Base-by-base conservation (phyloP, 345 rosid species). In the Eucalyptus cladocalyx region DNA sequence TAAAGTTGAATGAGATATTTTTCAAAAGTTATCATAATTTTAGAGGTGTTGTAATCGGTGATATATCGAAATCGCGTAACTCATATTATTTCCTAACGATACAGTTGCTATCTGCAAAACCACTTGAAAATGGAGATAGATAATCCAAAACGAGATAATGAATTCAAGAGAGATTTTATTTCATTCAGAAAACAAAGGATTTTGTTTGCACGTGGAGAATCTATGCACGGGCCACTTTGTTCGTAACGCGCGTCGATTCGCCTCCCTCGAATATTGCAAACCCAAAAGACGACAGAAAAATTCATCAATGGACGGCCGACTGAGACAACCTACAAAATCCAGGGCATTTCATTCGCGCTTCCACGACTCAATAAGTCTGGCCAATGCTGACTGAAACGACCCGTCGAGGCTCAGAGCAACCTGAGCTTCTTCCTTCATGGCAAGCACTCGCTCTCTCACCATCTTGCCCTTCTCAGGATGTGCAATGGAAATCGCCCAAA, bases 401-500 rank as follows among this genome's bases (percentile, higher is more conserved):
- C 97, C 95, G 21, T 92, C 92, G 10, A 91, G 90, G 3, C 88
- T 89, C 60, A 87, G 9, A 2, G 95, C 95, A 28, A 87, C 91
- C 65, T 53, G 62, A 4, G 92, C 93, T 86, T 87, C 88, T 21
- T 76, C 86, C 48, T 69, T 89, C 91, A 91, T 87, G 3, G 80
- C 56, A 24, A 8, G 13, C 32, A 88, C 87, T 89, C 88, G 50
- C 51, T 49, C 37, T 88, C 92, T 89, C 3, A 91, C 86, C 62
- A 34, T 43, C 56, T 43, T 42, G 3, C 92, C 93, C 40, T 48
- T 42, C 56, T 89, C 88, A 3, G 0, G 19, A 19, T 6, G 19
- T 50, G 53, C 8, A 50, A 50, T 16, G 7, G 18, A 16, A 50
- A 50, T 6, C 18, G 18, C 18, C 18, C 5, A 49, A 16, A 49